Base-by-base conservation (phyloP, 768 basidiomycete species). In the Gloeostereum incarnatum region DNA sequence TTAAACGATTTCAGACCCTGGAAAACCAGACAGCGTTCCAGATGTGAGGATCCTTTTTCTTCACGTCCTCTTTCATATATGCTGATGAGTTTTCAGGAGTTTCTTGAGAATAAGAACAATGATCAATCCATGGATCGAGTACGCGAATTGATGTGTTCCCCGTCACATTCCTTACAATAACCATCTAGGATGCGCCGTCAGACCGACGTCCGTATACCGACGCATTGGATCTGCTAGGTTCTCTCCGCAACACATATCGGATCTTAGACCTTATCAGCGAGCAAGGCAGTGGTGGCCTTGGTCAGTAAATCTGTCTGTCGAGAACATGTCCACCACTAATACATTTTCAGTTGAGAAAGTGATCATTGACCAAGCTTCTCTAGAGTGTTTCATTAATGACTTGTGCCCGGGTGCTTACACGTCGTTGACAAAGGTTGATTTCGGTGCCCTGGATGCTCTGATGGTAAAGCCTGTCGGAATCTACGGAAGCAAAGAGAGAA, bases 391-490 rank as follows among this genome's bases (percentile, higher is more conserved):
- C 36, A 63, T 74, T 46, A 71, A 78, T 36, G 49, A 48, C 13
- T 32, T 77, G 6, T 59, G 48, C 27, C 73, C 77, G 0, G 67
- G 71, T 1, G 66, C 78, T 4, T 79, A 75, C 46, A 43, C 47
- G 1, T 71, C 73, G 0, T 56, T 77, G 35, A 76, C 71, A 2
- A 71, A 64, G 43, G 70, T 80, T 41, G 63, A 79, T 44, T 80
- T 81, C 52, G 62, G 62, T 31, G 51, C 54, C 1, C 56, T 80
- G 6, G 78, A 80, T 47, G 43, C 58, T 3, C 49, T 61, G 11
- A 37, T 45, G 3, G 48, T 81, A 41, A 65, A 68, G 40, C 74
- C 73, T 5, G 48, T 74, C 4, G 78, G 78, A 1, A 42, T 80
- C 2, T 80, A 81, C 43, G 78, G 78, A 0, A 71, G 67, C 45